Conservation (phyloP, 1,284 basidiomycete genomes). For the Ganoderma meredithae region DNA sequence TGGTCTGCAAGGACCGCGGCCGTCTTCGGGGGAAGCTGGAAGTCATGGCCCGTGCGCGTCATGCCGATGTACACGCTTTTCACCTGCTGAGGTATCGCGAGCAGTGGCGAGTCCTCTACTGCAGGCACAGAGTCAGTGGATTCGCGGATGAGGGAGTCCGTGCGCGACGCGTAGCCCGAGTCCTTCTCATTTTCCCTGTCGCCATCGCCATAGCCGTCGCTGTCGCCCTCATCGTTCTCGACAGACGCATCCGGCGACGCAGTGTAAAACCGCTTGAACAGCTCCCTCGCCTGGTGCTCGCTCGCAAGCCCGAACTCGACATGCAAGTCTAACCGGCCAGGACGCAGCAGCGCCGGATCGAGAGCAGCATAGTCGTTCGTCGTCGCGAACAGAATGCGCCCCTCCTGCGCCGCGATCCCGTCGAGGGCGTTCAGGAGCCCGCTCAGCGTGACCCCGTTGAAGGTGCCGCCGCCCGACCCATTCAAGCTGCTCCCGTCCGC, state of each 20-base stretch:
- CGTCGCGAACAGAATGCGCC: conserved; percentile 78
- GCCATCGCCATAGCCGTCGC: too few species aligned
- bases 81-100: conserved; percentile 27
- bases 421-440: conserved; percentile 82
- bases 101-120: conserved; percentile 4
- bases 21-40: conserved; percentile 44
- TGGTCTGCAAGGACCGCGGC: conserved; percentile 54
- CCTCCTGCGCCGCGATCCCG: conserved; percentile 79
- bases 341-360: conserved; percentile 76
- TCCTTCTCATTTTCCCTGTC: conserved; percentile 22
- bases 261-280: conserved; percentile 71
- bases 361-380: conserved; percentile 75
- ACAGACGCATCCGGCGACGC: conserved; percentile 4
- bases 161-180: conserved; percentile 27
- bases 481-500: background rate
- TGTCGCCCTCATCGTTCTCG: conserved; percentile 27
- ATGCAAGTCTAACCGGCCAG: conserved; percentile 83
- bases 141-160: background rate
- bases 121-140: background rate
- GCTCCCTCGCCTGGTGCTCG: conserved; percentile 64
- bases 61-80: conserved; percentile 37
- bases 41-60: conserved; percentile 40
- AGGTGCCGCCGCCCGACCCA: conserved; percentile 17
- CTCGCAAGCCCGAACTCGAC: conserved; percentile 77
- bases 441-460: conserved; percentile 65